Evolutionary conservation across 176 grass and related monocot genomes (phyloP), one percentile per base, ranked within the genome.

Genomic region (Paspalum vaginatum): DNA sequence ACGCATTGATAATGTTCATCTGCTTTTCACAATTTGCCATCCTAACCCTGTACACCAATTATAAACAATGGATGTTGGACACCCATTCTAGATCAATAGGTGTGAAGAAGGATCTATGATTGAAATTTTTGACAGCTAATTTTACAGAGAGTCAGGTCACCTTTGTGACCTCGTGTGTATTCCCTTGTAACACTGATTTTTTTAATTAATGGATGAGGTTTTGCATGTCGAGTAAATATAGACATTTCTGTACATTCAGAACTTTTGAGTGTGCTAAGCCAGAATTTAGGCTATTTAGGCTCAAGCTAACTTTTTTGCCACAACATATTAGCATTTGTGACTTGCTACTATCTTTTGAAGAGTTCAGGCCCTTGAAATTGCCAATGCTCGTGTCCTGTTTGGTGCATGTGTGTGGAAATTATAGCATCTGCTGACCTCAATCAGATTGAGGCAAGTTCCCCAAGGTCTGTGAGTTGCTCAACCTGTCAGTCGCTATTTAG

Each of bases 11-110:
- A 65, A 86, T 98, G 92, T 87, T 87, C 64, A 77, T 93, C 65
- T 89, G 87, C 58, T 98, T 98, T 87, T 95, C 90, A 39, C 96
- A 98, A 80, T 95, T 95, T 86, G 78, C 93, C 47, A 62, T 87
- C 58, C 77, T 88, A 59, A 85, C 81, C 63, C 24, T 91, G 59
- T 98, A 95, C 85, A 88, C 88, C 61, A 98, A 95, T 74, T 77
- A 78, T 42, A 98, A 88, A 74, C 96, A 98, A 84, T 95, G 92
- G 92, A 86, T 67, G 85, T 91, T 86, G 75, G 81, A 87, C 42
- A 70, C 25, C 50, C 70, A 80, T 70, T 91, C 88, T 86, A 80
- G 49, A 77, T 69, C 69, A 68, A 13, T 85, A 74, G 84, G 90
- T 73, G 52, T 61, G 38, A 97, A 98, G 77, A 98, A 98, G 61